Base-by-base conservation (phyloP, 2,329 filamentous ascomycete species). In the Sordariomycetes sp. region DNA sequence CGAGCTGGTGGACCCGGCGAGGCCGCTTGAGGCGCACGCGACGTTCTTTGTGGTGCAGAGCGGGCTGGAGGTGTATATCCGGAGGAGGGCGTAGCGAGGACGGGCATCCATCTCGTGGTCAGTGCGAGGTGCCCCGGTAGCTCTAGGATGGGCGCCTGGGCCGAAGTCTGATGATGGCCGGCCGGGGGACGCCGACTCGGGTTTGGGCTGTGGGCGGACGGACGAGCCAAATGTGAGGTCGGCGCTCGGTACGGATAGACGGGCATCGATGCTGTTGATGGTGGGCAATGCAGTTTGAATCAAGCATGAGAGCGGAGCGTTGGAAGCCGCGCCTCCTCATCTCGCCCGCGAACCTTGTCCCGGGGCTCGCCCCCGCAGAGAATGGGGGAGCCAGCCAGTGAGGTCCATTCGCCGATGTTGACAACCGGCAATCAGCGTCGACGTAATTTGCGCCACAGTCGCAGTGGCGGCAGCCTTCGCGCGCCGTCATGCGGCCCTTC, bases 41-140 rank as follows among this genome's bases (percentile, higher is more conserved):
- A 80, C 77, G 3, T 82, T 82, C 65, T 82, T 84, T 62, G 79
- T 82, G 10, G 78, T 82, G 10, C 80, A 82, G 65, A 70, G 75
- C 54, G 79, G 80, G 0, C 63, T 82, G 59, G 72, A 80, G 53
- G 78, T 81, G 53, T 78, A 71, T 62, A 69, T 77, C 58, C 70
- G 50, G 45, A 15, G 20, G 45, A 56, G n/a, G 54, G 24, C 10
- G n/a, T 6, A 7, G 45, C 24, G 24, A 20, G 45, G n/a, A 2
- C n/a, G 45, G 10, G 10, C 42, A 17, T 10, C 2, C 20, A 3
- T 50, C 4, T 15, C n/a, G 3, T 22, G 42, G n/a, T 15, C 17
- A 22, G 3, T 20, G 45, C 20, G 45, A 12, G 45, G 28, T 32
- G 28, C 28, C 28, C 28, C 10, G 20, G 45, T 4, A 10, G 4